Base-by-base conservation (phyloP, 2,329 filamentous ascomycete species). In the Fusarium sp. region DNA sequence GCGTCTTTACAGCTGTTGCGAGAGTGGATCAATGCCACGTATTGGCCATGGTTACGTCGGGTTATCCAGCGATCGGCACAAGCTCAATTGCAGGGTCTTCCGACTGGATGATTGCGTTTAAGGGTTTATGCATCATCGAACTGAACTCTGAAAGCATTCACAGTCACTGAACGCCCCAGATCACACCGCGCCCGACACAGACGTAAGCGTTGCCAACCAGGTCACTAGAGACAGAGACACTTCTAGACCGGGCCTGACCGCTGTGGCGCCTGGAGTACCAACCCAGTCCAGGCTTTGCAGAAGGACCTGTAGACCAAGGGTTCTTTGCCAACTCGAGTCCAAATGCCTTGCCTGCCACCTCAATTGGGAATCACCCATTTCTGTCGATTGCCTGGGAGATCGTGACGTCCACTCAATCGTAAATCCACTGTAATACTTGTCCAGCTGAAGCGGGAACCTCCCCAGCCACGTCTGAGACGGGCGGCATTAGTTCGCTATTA, bases 1-100 rank as follows among this genome's bases (percentile, higher is more conserved):
- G 41, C 48, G 3, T 41, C 45, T 1, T 8, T 67, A 8, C 62
- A 67, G 30, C 25, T 55, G 20, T 30, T 64, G 10, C 44, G 44
- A 4, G 27, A 14, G 14, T 58, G 51, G 51, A 14, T 67, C 3
- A 4, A 8, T 8, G 5, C 17, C 0, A 48, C 33, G 1, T 50
- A 39, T 22, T 49, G 54, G 54, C 48, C 48, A 1, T 64, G 19
- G 39, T 9, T 60, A 8, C 32, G 37, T 8, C 13, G 15, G 6
- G 23, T 40, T 7, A 39, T 50, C 1, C 8, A 30, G 4, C n/a
- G 45, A 37, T 54, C 46, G n/a, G 40, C 40, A 14, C 25, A 27
- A 37, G 46, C 40, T 25, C 13, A 48, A 25, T 23, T 33, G 15
- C 53, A 22, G n/a, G 20, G 30, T 14, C 32, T 7, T 2, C 19